Base-by-base conservation (phyloP, 177 flowering plant genomes). In the Vitis hybrid region DNA sequence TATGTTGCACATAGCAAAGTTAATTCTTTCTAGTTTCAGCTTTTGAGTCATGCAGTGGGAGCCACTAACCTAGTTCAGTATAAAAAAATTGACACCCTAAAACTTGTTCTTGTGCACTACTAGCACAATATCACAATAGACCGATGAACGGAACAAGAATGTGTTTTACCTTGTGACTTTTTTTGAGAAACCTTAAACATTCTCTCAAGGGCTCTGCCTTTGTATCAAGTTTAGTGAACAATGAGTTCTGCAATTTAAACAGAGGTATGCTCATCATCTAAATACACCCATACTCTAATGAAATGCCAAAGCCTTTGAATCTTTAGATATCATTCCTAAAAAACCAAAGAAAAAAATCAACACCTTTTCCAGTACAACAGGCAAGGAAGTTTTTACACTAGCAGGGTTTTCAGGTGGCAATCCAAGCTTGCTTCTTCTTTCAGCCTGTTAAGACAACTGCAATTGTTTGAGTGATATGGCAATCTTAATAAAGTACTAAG, bases 141-240 rank as follows among this genome's bases (percentile, higher is more conserved):
- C 49, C 65, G 8, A 18, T 8, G 7, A 2, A 62, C 5, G 17
- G 65, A 48, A 40, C 45, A 62, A 14, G 32, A 32, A 68, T 56
- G 12, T 57, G 4, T 19, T 21, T 71, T 80, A 91, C 98, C 95
- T 87, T 87, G 80, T 90, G 87, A 74, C 79, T 85, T 49, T 84
- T 91, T 80, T 86, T 93, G 10, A 96, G 84, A 66, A 88, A 84
- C 75, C 97, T 78, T 60, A 96, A 79, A 77, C 95, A 88, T 56
- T 92, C 94, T 79, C 93, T 79, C 92, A 96, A 79, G 8, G 69
- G 82, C 78, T 89, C 98, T 54, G 86, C 82, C 78, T 90, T 91
- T 51, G 87, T 75, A 64, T 79, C 82, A 65, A 69, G 65, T 17
- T 52, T 75, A 9, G 62, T 73, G 51, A 80, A 70, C 15, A 84